phyloP scores from a whole-genome alignment of 805 yeast genomes.

The Hermanozyma aechmeae region DNA sequence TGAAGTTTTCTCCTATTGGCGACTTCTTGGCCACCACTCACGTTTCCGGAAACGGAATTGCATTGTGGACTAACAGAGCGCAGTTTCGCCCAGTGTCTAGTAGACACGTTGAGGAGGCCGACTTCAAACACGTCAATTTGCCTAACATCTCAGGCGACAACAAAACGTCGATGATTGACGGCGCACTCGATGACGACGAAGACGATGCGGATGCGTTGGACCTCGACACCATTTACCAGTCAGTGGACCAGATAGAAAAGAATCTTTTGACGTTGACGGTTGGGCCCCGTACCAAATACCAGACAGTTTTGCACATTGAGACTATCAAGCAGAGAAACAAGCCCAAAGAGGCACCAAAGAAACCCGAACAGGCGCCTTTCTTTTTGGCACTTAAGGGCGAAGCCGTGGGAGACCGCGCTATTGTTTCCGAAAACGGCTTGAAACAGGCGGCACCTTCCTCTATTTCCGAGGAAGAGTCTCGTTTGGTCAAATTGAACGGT shows the following conservation, averaged over 20 bases:
- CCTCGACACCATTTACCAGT: constrained; percentile 32
- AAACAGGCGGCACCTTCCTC: not conserved
- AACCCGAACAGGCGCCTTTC: constrained; percentile 71
- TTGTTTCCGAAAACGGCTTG: constrained; percentile 31
- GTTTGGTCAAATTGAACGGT: constrained; percentile 24
- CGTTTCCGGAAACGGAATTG: constrained; percentile 81
- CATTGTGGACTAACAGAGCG: constrained; percentile 86
- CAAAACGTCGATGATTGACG: constrained; percentile 62
- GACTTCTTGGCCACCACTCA: constrained; percentile 90
- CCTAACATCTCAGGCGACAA: constrained; percentile 79
- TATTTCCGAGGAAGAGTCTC: constrained; percentile 12
- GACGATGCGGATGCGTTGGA: constrained; percentile 17
- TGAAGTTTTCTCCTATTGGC: constrained; percentile 78
- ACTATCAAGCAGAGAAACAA: constrained; percentile 78
- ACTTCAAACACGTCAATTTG: constrained; percentile 51
- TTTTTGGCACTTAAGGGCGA: constrained; percentile 64
- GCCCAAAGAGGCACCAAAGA: constrained; percentile 82
- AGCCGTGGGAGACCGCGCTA: constrained; percentile 63
- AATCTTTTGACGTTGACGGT: constrained; percentile 64
- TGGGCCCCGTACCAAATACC: constrained; percentile 71
- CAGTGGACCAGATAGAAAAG: constrained; percentile 54
- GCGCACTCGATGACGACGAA: constrained; percentile 52
- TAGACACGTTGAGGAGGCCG: constrained; percentile 67
- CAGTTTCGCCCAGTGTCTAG: constrained; percentile 73
- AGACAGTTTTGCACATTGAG: constrained; percentile 73